Base-by-base conservation (phyloP, 371 early-diverging fungal genomes). In the Mortierella sp. region DNA sequence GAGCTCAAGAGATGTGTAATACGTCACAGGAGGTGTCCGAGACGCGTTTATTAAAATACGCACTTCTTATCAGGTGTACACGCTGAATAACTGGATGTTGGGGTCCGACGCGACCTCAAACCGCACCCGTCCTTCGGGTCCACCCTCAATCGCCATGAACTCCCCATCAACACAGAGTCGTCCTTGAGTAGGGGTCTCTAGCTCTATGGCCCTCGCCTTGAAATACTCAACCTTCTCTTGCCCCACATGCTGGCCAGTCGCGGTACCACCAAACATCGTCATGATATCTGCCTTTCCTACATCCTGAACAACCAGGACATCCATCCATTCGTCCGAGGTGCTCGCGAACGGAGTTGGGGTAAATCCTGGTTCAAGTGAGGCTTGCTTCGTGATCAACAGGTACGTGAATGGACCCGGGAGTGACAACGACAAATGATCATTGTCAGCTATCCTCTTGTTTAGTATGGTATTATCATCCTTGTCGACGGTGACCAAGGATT, bases 401-500 rank as follows among this genome's bases (percentile, higher is more conserved):
- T 75, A 75, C 1, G 76, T 75, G 61, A 75, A 75, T 15, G 76
- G 76, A 21, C 76, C 76, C 12, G 56, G 41, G n/a, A 75, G 53
- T 1, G 55, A 30, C 9, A 37, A 11, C 12, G 75, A 59, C 27
- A 21, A 28, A 4, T 17, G 21, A 14, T 9, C 41, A 9, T 31
- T 14, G 37, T 14, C 14, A 34, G n/a, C n/a, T n/a, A n/a, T n/a
- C n/a, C n/a, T n/a, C n/a, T n/a, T n/a, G n/a, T n/a, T n/a, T n/a
- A n/a, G n/a, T n/a, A n/a, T n/a, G n/a, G n/a, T 39, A 26, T 19
- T 34, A 26, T 54, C n/a, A 4, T 24, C 7, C 17, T n/a, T 21
- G 15, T 8, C n/a, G 6, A n/a, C 34, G 1, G 11, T 0, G 28
- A 32, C 43, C 6, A 75, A 50, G 3, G 56, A 4, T n/a, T 26